These are phyloP conservation scores for Fraxinus dipetala DNA, from an alignment of 305 asterid genomes.

Conservation along the genomic window DNA sequence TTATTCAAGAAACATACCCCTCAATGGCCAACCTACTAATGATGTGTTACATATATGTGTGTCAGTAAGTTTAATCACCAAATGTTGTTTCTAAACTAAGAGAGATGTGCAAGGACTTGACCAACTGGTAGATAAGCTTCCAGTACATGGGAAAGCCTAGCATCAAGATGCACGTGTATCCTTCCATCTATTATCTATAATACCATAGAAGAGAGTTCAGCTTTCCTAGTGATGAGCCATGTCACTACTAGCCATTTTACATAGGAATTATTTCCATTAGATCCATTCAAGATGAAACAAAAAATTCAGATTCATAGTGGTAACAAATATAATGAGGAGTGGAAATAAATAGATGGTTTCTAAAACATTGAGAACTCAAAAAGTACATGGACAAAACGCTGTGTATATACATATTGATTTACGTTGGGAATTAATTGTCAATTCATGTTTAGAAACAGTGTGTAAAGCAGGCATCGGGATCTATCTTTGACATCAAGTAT, in stretches of 20 bases:
- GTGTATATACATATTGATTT: neutral
- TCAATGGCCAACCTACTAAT: neutral
- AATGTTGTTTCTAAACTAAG: neutral
- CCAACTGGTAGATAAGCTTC: neutral
- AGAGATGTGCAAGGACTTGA: neutral
- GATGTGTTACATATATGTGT: neutral
- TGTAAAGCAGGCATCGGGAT: neutral
- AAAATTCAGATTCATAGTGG: neutral
- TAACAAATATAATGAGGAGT: neutral
- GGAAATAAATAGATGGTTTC: neutral
- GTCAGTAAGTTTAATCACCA: neutral
- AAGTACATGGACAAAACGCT: neutral
- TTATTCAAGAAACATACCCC: neutral
- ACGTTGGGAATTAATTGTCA: neutral
- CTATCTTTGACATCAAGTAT: neutral
- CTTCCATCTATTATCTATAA: neutral
- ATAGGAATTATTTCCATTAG: neutral
- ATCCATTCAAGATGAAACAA: slow-evolving; percentile 1
- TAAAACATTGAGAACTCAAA: neutral
- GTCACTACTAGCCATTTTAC: neutral
- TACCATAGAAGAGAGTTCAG: neutral
- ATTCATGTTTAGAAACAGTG: neutral
- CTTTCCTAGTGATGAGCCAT: neutral
- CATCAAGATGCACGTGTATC: neutral
- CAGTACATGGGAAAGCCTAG: neutral